Conservation (phyloP, 164 flowering plant genomes). For the Nymphaea colorata region DNA sequence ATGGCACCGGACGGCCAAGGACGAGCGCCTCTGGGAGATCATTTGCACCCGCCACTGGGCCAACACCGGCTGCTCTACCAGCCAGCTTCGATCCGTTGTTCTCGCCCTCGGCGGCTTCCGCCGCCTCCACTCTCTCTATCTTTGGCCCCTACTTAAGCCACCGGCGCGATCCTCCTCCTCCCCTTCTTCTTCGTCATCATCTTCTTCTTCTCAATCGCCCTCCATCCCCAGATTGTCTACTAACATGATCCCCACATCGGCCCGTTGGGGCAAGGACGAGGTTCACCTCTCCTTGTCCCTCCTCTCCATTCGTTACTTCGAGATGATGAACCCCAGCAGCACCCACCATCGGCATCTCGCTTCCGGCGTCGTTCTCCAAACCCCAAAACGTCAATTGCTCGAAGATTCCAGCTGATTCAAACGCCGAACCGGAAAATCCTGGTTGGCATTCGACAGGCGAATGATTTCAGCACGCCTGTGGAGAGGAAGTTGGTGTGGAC, state of each 20-base stretch:
- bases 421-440: too few species aligned
- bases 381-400: not conserved
- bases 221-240: not conserved
- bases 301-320: slow-evolving; percentile 61
- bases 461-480: too few species aligned
- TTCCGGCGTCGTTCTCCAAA: not conserved
- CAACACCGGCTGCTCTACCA: slow-evolving; percentile 36
- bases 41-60: slow-evolving; percentile 75
- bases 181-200: slow-evolving; percentile 8
- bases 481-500: not conserved
- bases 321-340: slow-evolving; percentile 56
- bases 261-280: slow-evolving; percentile 84
- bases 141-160: slow-evolving; percentile 51
- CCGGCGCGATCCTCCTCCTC: slow-evolving; percentile 14
- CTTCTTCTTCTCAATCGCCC: slow-evolving; percentile 9
- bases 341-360: not conserved
- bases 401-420: not conserved
- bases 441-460: too few species aligned
- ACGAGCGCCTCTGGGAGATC: slow-evolving; percentile 96
- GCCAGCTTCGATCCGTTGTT: slow-evolving; percentile 82
- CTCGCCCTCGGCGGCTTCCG: slow-evolving; percentile 90
- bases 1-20: slow-evolving; percentile 69
- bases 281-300: slow-evolving; percentile 73
- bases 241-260: not conserved
- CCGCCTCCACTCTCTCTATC: slow-evolving; percentile 56